Evolutionary conservation across 768 basidiomycete species (phyloP).

Genomic region (Pleurotus ostreatus): DNA sequence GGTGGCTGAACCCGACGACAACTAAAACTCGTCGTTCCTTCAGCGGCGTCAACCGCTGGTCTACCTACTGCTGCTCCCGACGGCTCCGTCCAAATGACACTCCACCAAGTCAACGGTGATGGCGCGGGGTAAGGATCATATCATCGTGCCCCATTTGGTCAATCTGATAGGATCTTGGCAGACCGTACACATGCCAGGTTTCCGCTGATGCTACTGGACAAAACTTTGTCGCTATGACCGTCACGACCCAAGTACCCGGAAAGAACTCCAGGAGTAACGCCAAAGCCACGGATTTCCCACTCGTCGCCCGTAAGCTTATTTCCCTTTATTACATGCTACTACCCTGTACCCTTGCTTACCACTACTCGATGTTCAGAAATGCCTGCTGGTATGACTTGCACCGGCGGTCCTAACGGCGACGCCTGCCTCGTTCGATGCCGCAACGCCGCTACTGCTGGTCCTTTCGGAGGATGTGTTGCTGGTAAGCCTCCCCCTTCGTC

Average conservation of each 20-base stretch:
- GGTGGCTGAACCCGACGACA: no score
- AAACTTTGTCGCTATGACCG: constrained; percentile 15
- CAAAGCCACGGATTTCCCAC: not conserved
- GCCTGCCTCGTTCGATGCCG: constrained; percentile 31
- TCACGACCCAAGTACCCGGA: constrained; percentile 21
- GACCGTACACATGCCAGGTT: constrained; percentile 4
- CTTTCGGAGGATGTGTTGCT: constrained; percentile 26
- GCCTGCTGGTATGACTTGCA: constrained; percentile 27
- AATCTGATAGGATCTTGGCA: not conserved
- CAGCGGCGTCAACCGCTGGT: constrained; percentile 13
- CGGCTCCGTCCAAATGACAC: constrained; percentile 17
- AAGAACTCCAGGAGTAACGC: not conserved
- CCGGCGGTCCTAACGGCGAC: constrained; percentile 24
- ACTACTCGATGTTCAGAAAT: constrained; percentile 16
- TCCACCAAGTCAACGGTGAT: constrained; percentile 28
- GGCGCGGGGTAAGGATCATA: constrained; percentile 22
- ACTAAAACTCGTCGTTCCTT: no score
- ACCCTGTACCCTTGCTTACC: no score
- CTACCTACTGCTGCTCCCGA: constrained; percentile 19
- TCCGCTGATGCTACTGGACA: constrained; percentile 15
- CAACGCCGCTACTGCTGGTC: constrained; percentile 27
- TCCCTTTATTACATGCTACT: constrained; percentile 1
- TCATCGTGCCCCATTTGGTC: no score
- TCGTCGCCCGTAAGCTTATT: not conserved
- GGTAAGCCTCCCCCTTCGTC: not conserved